phyloP scores from a whole-genome alignment of 108 stramenopile genomes.

The Seminavis robusta region DNA sequence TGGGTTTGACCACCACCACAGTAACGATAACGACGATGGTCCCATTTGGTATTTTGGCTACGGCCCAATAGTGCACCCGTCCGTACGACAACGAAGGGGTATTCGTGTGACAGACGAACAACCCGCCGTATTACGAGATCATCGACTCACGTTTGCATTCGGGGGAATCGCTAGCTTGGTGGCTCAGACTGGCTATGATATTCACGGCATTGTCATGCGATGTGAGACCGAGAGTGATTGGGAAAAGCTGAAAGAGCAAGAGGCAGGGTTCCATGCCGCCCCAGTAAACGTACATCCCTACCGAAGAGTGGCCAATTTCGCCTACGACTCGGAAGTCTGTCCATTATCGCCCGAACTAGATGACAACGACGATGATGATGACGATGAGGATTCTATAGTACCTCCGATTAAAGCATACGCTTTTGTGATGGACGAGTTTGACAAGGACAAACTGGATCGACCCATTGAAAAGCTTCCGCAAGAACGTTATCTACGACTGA shows the following conservation, averaged over 20 bases:
- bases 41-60: constrained; percentile 31
- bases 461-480: constrained; percentile 13
- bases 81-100: constrained; percentile 16
- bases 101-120: no score
- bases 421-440: constrained; percentile 9
- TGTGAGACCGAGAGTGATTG: constrained; percentile 10
- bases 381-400: constrained; percentile 8
- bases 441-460: constrained; percentile 2
- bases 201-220: constrained; percentile 24
- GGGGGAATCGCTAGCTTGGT: constrained; percentile 26
- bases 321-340: no score
- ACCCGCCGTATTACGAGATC: constrained; percentile 19
- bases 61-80: constrained; percentile 29
- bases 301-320: no score
- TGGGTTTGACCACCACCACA: no score
- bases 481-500: constrained; percentile 28
- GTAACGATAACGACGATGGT: no score
- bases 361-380: constrained; percentile 2
- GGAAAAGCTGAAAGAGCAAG: constrained; percentile 5
- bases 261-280: no score
- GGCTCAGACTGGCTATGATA: constrained; percentile 16
- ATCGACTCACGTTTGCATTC: constrained; percentile 17
- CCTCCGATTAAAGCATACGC: constrained; percentile 10
- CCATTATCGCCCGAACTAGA: constrained; percentile 4
- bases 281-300: no score